Base-by-base conservation (phyloP, 176 grass and related monocot species). In the Zoysia japonica region DNA sequence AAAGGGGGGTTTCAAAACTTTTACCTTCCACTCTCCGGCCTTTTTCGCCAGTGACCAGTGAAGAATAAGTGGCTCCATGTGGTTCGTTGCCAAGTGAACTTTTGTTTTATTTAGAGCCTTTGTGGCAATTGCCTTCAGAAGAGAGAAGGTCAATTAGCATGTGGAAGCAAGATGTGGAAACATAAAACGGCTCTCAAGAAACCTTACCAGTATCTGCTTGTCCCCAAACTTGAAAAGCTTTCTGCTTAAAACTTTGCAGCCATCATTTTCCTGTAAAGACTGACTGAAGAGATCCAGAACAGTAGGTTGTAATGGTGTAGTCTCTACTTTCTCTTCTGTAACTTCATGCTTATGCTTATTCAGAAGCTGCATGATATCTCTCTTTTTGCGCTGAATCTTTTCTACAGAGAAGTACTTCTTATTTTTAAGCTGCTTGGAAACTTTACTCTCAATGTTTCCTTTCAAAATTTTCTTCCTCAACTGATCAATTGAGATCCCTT, bases 171-270 rank as follows among this genome's bases (percentile, higher is more conserved):
- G 72, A 60, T 55, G 44, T 17, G 6, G 50, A 80, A 74, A 84
- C 69, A 64, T 70, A 52, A 81, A 81, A 71, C 66, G 64, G 70
- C 68, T 76, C 36, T 74, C 71, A 72, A 83, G 75, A 39, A 83
- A 80, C n/a, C 87, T 83, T 81, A 99, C 96, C 96, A 93, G 70
- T 83, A 99, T 85, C 71, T 93, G 88, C 76, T 89, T 87, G 79
- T 89, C 83, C 8, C 85, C 68, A 0, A 99, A 75, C 82, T 91
- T 95, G 79, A 93, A 95, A 40, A 83, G 59, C 47, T 99, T 88
- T 86, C 86, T 94, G 76, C 88, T 89, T 63, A 95, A 60, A 83
- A 95, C 53, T 56, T 85, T 55, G n/a, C 28, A 68, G 61, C 36
- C 78, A 70, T 82, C 46, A 56, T 90, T 74, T 44, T 92, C 82